Percentiles rank a stretch among this genome's conserved stretches.
phyloP scores from a whole-genome alignment of 202 grass and related monocot species.

The Carex arenaria region DNA sequence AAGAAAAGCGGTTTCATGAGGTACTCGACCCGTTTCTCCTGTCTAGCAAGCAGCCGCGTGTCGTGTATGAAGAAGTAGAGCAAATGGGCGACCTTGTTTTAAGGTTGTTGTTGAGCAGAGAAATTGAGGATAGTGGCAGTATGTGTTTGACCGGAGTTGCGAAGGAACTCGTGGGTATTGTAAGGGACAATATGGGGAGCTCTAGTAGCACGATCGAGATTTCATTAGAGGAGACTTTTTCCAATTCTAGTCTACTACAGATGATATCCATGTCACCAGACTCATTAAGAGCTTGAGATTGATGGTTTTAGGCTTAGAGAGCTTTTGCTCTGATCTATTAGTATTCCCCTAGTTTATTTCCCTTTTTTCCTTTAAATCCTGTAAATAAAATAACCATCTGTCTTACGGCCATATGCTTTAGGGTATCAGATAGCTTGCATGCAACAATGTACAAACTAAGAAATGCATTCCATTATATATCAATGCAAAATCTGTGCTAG shows the following conservation, averaged over 20 bases:
- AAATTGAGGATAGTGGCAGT: constrained; percentile 24
- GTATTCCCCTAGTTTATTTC: not conserved
- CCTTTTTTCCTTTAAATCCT: not conserved
- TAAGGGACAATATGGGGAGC: constrained; percentile 51
- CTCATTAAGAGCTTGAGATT: constrained; percentile 25
- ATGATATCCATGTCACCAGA: constrained; percentile 99
- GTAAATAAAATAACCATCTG: not conserved
- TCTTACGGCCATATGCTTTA: not conserved
- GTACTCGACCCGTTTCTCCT: constrained; percentile 66
- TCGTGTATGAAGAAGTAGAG: constrained; percentile 54
- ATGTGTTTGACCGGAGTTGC: constrained; percentile 51
- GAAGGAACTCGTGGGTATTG: constrained; percentile 55
- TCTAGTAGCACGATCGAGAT: constrained; percentile 80
- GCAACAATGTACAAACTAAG: not conserved
- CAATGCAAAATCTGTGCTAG: not conserved
- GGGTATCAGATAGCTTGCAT: not conserved
- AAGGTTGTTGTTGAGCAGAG: constrained; percentile 57
- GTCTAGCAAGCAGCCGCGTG: constrained; percentile 55
- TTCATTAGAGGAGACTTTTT: constrained; percentile 74
- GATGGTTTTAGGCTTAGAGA: not conserved
- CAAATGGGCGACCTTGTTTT: constrained; percentile 59
- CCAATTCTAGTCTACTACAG: constrained; percentile 82
- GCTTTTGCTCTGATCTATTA: constrained; percentile 1
- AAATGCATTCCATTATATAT: not conserved
- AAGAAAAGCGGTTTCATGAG: constrained; percentile 60